These are phyloP conservation scores for Xeromyces bisporus DNA, from an alignment of 495 filamentous ascomycete genomes.

Conservation along the genomic window DNA sequence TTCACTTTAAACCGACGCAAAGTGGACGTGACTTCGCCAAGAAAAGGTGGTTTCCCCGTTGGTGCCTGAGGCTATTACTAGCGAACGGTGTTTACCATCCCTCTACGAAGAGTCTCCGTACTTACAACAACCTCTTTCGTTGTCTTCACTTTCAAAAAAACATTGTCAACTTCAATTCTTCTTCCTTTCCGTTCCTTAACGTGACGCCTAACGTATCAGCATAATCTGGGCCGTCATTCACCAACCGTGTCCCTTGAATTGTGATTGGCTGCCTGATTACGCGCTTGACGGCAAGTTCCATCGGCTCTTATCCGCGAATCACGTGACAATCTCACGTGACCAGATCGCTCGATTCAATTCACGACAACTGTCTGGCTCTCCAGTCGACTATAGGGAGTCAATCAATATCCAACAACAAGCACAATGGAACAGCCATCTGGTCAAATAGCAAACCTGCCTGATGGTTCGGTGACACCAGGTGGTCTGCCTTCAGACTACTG, in stretches of 20 bases:
- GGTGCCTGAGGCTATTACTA: constrained; percentile 3
- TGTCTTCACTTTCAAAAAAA: too few species aligned
- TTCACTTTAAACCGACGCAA: constrained; percentile 5
- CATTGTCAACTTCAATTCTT: too few species aligned
- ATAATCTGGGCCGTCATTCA: too few species aligned
- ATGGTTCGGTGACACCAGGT: constrained; percentile 12
- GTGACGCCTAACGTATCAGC: too few species aligned
- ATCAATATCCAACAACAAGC: not conserved
- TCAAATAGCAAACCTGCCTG: constrained; percentile 16
- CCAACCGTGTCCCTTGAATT: too few species aligned
- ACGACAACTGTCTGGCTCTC: not conserved
- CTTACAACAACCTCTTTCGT: too few species aligned
- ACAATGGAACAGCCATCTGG: constrained; percentile 32
- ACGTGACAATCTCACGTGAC: too few species aligned
- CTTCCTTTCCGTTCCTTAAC: too few species aligned
- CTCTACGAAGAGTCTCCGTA: not conserved
- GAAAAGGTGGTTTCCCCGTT: too few species aligned
- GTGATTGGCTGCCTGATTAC: too few species aligned
- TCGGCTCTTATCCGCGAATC: not conserved
- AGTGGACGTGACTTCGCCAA: constrained; percentile 10
- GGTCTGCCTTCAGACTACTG: constrained; percentile 21
- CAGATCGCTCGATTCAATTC: too few species aligned
- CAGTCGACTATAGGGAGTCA: not conserved
- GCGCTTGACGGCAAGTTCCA: too few species aligned
- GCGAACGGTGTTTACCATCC: constrained; percentile 3